Conservation (phyloP, 768 basidiomycete genomes). For the Suillus occidentalis region DNA sequence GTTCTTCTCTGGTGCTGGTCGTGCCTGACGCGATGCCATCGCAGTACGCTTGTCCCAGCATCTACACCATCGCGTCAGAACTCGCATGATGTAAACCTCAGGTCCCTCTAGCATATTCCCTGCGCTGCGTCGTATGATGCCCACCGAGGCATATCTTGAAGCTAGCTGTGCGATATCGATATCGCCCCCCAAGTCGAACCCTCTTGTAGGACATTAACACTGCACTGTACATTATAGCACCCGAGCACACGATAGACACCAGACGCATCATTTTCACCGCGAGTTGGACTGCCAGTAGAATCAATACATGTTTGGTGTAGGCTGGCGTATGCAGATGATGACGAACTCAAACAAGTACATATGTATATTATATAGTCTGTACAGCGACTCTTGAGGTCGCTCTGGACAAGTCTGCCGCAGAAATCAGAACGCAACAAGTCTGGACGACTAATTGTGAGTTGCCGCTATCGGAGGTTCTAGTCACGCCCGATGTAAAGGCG, state of each 20-base stretch:
- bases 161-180: neutral
- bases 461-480: neutral
- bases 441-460: neutral
- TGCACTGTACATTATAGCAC: conserved; percentile 5
- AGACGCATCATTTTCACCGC: neutral
- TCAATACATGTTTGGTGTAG: neutral
- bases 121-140: no score
- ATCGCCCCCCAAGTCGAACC: neutral
- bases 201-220: neutral
- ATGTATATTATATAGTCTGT: neutral
- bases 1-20: neutral
- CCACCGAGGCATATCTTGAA: neutral
- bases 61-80: conserved; percentile 11
- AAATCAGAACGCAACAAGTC: neutral
- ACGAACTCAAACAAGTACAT: neutral
- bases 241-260: neutral
- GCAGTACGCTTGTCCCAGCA: conserved; percentile 27
- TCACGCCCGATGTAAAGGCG: neutral
- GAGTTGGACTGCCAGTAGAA: neutral
- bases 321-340: neutral
- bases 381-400: neutral
- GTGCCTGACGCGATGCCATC: neutral
- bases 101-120: neutral
- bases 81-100: neutral
- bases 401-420: neutral